Percentiles rank a stretch among this genome's conserved stretches.
phyloP scores from a whole-genome alignment of 495 filamentous ascomycete species.

The Penicillium diatomitis region DNA sequence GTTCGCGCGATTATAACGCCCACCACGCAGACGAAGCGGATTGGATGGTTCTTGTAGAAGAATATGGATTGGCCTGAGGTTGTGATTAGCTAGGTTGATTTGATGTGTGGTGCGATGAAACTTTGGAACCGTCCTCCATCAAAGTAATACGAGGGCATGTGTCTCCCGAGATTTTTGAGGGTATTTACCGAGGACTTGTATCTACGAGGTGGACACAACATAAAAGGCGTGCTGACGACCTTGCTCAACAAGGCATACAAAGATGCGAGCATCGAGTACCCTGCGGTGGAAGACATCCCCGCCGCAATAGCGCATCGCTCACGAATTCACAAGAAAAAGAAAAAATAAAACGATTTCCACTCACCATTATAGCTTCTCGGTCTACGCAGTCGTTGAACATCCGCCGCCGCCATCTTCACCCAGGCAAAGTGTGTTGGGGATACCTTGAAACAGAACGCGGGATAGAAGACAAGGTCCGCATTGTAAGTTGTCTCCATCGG shows the following conservation, averaged over 20 bases:
- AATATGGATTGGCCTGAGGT: conserved; percentile 58
- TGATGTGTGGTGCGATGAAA: neutral
- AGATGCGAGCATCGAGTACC: neutral
- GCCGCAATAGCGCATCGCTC: neutral
- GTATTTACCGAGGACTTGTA: too few relatives aligned
- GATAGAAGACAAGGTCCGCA: conserved; percentile 51
- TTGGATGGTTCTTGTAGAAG: conserved; percentile 81
- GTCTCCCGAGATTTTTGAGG: too few relatives aligned
- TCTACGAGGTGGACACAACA: too few relatives aligned
- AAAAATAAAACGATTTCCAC: conserved; percentile 3
- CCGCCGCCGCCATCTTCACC: conserved; percentile 66
- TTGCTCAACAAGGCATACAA: neutral
- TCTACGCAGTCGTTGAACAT: conserved; percentile 52
- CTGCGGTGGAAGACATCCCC: neutral
- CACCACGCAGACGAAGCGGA: conserved; percentile 71
- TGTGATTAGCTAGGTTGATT: neutral
- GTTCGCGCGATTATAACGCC: conserved; percentile 71
- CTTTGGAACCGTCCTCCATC: too few relatives aligned
- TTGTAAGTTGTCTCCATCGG: conserved; percentile 24
- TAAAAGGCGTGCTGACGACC: too few relatives aligned
- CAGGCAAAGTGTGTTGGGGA: conserved; percentile 78
- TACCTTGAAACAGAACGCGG: conserved; percentile 71
- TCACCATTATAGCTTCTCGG: conserved; percentile 61
- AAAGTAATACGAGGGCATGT: too few relatives aligned
- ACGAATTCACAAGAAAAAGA: neutral